Base-by-base conservation (phyloP, 305 asterid genomes). In the Lippia alba region DNA sequence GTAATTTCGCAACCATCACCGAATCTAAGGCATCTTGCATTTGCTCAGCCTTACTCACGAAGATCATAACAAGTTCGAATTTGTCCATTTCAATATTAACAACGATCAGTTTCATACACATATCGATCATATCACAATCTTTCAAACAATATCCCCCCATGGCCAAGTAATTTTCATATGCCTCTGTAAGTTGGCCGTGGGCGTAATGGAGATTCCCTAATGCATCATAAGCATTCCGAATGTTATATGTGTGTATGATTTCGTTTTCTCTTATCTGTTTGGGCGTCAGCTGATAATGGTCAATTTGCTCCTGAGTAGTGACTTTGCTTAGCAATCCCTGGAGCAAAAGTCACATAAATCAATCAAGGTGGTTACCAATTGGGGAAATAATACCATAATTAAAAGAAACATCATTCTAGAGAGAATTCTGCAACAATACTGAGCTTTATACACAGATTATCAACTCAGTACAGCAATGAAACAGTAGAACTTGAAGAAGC, bases 1-100 rank as follows among this genome's bases (percentile, higher is more conserved):
- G 77, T 53, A 87, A 79, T 74, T 87, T 85, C 64, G 89, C 83
- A 53, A 74, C 73, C 55, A 80, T 82, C 49, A 83, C 53, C 12
- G 82, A 6, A 58, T 87, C 94, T 61, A 83, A 46, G 50, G 82
- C 73, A 67, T 87, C 91, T 57, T 73, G 85, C 66, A 71, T 78
- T 50, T 81, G 80, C 76, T 83, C 89, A 10, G 94, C 94, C 72
- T 83, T 85, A 63, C 81, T 80, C 51, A 82, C 81, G 69, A 85
- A 85, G 74, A 84, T 87, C 4, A 87, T 66, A 50, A 87, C 91
- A 67, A 85, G 89, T 18, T 83, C 44, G 69, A 87, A 87, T 77
- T 85, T 89, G 20, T 89, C 89, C 86, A 85, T 85, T 77, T 85
- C 94, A 15, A 85, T 85, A 82, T 89, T 80, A 60, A 79, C 87